These are phyloP conservation scores for Citrus trifoliata DNA, from an alignment of 345 rosid species.

Conservation along the genomic window DNA sequence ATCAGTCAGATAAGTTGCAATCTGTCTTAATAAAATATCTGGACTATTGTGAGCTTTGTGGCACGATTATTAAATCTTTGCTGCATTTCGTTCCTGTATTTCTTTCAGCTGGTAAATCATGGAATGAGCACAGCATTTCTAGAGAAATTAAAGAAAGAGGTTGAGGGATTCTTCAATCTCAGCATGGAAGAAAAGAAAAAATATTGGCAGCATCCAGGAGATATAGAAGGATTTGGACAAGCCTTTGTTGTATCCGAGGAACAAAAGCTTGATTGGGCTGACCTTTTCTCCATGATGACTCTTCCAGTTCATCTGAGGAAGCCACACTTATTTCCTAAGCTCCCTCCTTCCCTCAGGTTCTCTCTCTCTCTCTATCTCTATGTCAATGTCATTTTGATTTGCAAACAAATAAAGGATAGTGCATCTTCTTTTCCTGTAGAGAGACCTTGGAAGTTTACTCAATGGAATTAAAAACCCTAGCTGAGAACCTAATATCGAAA, in stretches of 20 bases:
- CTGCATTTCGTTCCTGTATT: background rate
- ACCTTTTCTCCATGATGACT: slow-evolving; percentile 23
- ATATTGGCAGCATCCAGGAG: slow-evolving; percentile 25
- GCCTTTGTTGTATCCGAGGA: slow-evolving; percentile 19
- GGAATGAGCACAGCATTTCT: slow-evolving; percentile 11
- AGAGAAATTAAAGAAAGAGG: slow-evolving; percentile 15
- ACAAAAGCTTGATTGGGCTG: slow-evolving; percentile 32
- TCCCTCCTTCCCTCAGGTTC: slow-evolving; percentile 26
- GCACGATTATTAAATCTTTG: background rate
- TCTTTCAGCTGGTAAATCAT: slow-evolving; percentile 16
- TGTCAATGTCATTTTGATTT: background rate
- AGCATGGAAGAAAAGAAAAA: slow-evolving; percentile 29
- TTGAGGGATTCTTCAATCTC: slow-evolving; percentile 26
- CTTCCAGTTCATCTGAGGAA: slow-evolving; percentile 22
- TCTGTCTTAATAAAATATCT: background rate
- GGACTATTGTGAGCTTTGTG: background rate
- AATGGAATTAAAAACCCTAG: background rate
- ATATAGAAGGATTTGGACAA: slow-evolving; percentile 32
- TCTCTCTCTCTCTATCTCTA: background rate
- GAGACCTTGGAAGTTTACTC: background rate
- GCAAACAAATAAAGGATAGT: too few relatives aligned
- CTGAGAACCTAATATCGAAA: background rate
- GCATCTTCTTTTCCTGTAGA: background rate
- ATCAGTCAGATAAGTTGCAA: background rate
- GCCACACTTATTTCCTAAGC: slow-evolving; percentile 21